Percentiles rank a stretch among this genome's conserved stretches.
Evolutionary conservation across 768 basidiomycete genomes (phyloP).

Genomic region (Suillus decipiens): DNA sequence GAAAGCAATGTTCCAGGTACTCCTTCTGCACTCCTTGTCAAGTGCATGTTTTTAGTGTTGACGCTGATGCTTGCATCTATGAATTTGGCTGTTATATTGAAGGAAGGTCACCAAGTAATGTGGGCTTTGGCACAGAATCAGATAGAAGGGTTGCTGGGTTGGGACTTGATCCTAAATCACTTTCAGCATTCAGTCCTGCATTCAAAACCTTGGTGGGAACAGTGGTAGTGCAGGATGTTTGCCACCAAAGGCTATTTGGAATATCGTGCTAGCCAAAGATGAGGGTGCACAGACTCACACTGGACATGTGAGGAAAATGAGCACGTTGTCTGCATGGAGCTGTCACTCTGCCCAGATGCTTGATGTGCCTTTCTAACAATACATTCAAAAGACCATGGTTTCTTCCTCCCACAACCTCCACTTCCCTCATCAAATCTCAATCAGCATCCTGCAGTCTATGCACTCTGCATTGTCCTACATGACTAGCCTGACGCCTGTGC

Average conservation of each 20-base stretch:
- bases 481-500: conserved; percentile 75
- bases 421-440: conserved; percentile 32
- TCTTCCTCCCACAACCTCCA: conserved; percentile 62
- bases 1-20: background rate
- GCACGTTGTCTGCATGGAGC: background rate
- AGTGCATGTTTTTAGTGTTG: background rate
- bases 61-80: background rate
- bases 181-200: conserved; percentile 70
- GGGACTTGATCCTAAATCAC: conserved; percentile 14
- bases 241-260: background rate
- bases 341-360: background rate
- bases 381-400: conserved; percentile 59
- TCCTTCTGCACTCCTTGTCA: background rate
- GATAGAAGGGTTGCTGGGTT: background rate
- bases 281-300: background rate
- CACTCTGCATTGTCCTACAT: conserved; percentile 71
- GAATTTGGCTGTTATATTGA: background rate
- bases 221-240: conserved; percentile 20
- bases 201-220: conserved; percentile 45
- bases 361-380: background rate
- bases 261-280: background rate
- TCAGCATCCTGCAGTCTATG: conserved; percentile 58
- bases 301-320: conserved; percentile 2
- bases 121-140: background rate
- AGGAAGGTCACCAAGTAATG: background rate